Evolutionary conservation across 2,329 filamentous ascomycete genomes (phyloP), one percentile per base, ranked within the genome.

Genomic region (Ilyonectria robusta): DNA sequence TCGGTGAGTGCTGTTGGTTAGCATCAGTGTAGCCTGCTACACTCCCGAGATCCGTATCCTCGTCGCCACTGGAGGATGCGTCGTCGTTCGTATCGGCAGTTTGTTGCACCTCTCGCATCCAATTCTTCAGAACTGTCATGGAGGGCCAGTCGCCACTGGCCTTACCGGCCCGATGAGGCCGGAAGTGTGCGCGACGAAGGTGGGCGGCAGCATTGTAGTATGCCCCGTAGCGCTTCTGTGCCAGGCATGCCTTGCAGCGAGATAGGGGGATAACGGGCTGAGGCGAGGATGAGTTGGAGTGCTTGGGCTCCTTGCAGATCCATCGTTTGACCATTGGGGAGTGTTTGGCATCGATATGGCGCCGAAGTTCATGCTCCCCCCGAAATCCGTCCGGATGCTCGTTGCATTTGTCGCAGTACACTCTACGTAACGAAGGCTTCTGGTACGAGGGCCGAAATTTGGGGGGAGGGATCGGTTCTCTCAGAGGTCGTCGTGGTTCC

Each of bases 331-430:
- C 85, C 40, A 87, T 75, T 10, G 85, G 82, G 4, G 87, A 86
- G 70, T 89, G 87, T 66, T 88, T 88, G 6, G 87, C 86, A 66
- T 89, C 86, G 19, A 82, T 84, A 78, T 95, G 93, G 64, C 93
- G 87, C 62, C 91, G 86, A 55, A 94, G 85, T 79, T 98, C 95
- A 79, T 97, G 95, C 62, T 97, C 94, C 65, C 95, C 95, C 51
- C 95, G 92, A 79, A 97, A 98, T 6, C 95, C 94, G 67, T 94
- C 91, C 3, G 93, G 93, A 67, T 95, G 91, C 75, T 94, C 93
- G 71, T 91, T 90, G 83, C 95, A 98, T 73, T 92, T 88, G 19
- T 85, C 84, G 80, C 95, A 98, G 77, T 89, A 91, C 56, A 94
- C 91, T 72, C 94, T 93, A 26, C 90, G 88, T 58, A 94, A 87